Evolutionary conservation across 768 basidiomycete genomes (phyloP).

Genomic region (Termitomyces sp.): DNA sequence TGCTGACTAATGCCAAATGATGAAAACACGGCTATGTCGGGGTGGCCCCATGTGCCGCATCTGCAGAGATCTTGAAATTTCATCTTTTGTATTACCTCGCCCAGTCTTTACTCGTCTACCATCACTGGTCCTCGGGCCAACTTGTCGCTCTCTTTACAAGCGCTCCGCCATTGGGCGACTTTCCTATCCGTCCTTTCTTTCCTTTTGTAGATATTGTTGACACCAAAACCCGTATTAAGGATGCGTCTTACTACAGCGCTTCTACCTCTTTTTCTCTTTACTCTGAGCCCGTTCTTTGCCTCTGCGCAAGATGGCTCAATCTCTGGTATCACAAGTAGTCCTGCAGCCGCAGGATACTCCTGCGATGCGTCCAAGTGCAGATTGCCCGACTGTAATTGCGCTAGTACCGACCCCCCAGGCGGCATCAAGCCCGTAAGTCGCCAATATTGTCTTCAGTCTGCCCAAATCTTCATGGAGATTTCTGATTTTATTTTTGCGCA

Average conservation of each 20-base stretch:
- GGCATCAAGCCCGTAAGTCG: slow-evolving; percentile 56
- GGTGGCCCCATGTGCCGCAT: slow-evolving; percentile 4
- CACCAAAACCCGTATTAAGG: not conserved
- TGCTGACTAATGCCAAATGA: slow-evolving; percentile 11
- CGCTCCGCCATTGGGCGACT: not conserved
- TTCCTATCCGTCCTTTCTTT: not conserved
- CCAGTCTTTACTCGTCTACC: not conserved
- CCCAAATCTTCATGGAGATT: not conserved
- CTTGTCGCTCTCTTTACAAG: not conserved
- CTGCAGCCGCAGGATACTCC: slow-evolving; percentile 58
- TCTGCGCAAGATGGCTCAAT: slow-evolving; percentile 48
- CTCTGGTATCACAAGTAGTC: slow-evolving; percentile 45
- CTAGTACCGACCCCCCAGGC: slow-evolving; percentile 68
- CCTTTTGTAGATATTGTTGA: not conserved
- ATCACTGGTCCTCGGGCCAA: not conserved
- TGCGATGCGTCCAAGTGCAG: slow-evolving; percentile 62
- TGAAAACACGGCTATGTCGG: slow-evolving; percentile 1
- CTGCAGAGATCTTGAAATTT: not conserved
- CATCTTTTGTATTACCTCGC: not conserved
- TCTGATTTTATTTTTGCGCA: slow-evolving; percentile 17
- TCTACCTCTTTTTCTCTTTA: slow-evolving; percentile 18
- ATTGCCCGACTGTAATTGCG: slow-evolving; percentile 68
- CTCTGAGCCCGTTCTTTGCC: slow-evolving; percentile 28
- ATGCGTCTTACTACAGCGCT: slow-evolving; percentile 15
- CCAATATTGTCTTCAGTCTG: not conserved